Evolutionary conservation across 768 basidiomycete species (phyloP).

Genomic region (Auricularia auricula-judae): DNA sequence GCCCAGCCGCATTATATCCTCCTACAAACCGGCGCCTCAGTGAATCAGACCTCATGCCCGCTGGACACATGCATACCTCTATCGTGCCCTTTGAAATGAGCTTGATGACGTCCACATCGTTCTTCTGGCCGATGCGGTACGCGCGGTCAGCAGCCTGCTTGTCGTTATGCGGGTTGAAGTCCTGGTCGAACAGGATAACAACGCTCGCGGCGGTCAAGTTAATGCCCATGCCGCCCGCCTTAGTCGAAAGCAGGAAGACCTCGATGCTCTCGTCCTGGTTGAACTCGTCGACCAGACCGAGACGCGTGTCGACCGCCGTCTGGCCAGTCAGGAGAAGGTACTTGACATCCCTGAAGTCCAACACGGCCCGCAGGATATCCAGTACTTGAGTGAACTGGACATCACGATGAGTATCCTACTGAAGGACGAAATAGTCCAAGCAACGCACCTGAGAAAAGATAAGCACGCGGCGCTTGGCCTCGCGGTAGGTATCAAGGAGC

Average conservation of each 20-base stretch:
- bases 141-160: slow-evolving; percentile 95
- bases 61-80: slow-evolving; percentile 31
- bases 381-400: slow-evolving; percentile 87
- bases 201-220: slow-evolving; percentile 93
- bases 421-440: no score
- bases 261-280: slow-evolving; percentile 78
- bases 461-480: slow-evolving; percentile 68
- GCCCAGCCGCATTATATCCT: slow-evolving; percentile 87
- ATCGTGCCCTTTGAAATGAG: slow-evolving; percentile 86
- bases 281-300: slow-evolving; percentile 91
- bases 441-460: slow-evolving; percentile 54
- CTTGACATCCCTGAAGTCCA: slow-evolving; percentile 59
- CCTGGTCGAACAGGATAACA: slow-evolving; percentile 96
- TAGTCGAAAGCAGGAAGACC: slow-evolving; percentile 85
- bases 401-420: no score
- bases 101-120: slow-evolving; percentile 90
- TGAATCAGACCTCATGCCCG: background rate
- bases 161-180: slow-evolving; percentile 97
- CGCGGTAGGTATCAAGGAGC: slow-evolving; percentile 56
- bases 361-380: slow-evolving; percentile 79
- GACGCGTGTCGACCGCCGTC: slow-evolving; percentile 88
- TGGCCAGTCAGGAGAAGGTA: slow-evolving; percentile 84
- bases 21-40: slow-evolving; percentile 24
- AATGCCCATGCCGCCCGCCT: slow-evolving; percentile 93
- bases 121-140: slow-evolving; percentile 92